Conservation (phyloP, 768 basidiomycete genomes). For the Phaeotremella skinneri region DNA sequence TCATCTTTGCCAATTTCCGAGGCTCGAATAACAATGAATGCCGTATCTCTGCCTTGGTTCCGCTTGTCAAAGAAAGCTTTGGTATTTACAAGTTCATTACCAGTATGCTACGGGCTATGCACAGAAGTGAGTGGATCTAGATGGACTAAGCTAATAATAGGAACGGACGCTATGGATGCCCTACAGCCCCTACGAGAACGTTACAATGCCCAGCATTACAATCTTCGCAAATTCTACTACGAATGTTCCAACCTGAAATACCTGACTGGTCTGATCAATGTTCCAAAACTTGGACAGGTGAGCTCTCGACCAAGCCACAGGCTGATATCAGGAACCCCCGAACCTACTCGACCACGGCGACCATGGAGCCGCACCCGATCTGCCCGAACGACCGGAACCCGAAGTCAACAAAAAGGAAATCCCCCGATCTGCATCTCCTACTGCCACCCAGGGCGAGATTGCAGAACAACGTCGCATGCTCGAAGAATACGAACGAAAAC, state of each 20-base stretch:
- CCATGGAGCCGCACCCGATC: constrained; percentile 70
- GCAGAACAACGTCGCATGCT: constrained; percentile 90
- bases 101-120: constrained; percentile 97
- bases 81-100: constrained; percentile 99
- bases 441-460: constrained; percentile 66
- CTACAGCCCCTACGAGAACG: constrained; percentile 83
- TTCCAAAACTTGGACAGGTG: constrained; percentile 92
- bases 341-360: constrained; percentile 80
- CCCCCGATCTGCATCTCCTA: constrained; percentile 64
- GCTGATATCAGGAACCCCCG: constrained; percentile 77
- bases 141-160: constrained; percentile 53
- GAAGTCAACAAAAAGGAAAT: constrained; percentile 55
- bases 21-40: constrained; percentile 93
- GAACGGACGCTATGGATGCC: constrained; percentile 83
- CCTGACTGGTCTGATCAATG: constrained; percentile 93
- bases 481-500: constrained; percentile 94
- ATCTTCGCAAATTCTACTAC: constrained; percentile 95
- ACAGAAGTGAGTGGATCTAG: constrained; percentile 65
- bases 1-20: constrained; percentile 92
- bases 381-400: constrained; percentile 69
- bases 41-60: constrained; percentile 91
- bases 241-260: constrained; percentile 99
- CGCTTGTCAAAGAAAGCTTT: constrained; percentile 98
- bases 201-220: constrained; percentile 86
- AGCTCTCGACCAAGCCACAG: constrained; percentile 21